These are phyloP conservation scores for Eucalyptus erythrocorys DNA, from an alignment of 345 rosid species.

Conservation along the genomic window DNA sequence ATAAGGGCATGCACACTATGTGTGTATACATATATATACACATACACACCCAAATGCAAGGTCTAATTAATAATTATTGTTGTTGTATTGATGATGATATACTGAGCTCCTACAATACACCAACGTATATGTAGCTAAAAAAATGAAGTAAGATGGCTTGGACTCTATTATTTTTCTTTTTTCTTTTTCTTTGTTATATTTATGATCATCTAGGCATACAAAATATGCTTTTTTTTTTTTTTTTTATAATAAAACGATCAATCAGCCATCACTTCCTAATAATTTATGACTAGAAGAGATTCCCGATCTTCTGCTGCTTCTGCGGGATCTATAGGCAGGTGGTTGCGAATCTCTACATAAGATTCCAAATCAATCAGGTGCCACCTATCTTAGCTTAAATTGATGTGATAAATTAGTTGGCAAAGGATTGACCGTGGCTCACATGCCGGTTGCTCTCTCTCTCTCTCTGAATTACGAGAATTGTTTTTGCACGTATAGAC, in stretches of 20 bases:
- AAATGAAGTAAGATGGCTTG: neutral
- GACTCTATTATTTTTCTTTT: neutral
- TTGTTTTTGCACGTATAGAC: neutral
- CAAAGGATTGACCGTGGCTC: neutral
- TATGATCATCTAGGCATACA: neutral
- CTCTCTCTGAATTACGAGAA: neutral
- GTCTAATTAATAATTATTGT: neutral
- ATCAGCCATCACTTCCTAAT: neutral
- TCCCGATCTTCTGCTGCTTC: neutral
- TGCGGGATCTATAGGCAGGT: neutral
- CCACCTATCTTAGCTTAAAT: neutral
- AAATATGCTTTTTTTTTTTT: neutral
- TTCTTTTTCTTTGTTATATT: neutral
- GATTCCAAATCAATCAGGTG: neutral
- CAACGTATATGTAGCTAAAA: neutral
- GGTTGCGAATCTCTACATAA: neutral
- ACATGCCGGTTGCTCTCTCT: neutral
- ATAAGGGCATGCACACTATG: too few species aligned
- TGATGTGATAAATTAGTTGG: neutral
- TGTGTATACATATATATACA: rapidly evolving
- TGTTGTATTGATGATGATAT: neutral
- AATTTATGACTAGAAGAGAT: neutral
- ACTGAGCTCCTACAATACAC: neutral
- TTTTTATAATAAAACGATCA: neutral
- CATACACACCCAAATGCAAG: neutral